Evolutionary conservation across 2,329 filamentous ascomycete genomes (phyloP).

Genomic region (Fusarium protoensiforme): DNA sequence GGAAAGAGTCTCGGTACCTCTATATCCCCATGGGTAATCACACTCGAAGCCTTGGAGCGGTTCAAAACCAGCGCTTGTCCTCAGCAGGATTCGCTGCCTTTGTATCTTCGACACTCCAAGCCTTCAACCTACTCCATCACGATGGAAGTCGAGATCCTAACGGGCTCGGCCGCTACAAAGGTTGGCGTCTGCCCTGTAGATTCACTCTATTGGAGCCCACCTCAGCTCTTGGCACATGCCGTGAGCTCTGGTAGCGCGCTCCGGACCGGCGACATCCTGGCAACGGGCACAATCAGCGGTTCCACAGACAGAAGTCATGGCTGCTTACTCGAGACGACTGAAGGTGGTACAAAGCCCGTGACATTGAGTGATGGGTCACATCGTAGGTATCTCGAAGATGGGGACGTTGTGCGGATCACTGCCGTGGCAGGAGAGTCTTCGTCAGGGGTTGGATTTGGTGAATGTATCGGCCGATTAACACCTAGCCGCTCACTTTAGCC

Average conservation of each 20-base stretch:
- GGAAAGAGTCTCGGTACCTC: conserved; percentile 70
- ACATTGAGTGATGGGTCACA: conserved; percentile 44
- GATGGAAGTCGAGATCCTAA: conserved; percentile 44
- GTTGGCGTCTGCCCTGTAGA: conserved; percentile 9
- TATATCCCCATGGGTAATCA: conserved; percentile 71
- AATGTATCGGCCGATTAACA: conserved; percentile 44
- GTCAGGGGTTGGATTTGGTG: conserved; percentile 55
- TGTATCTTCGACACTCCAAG: conserved; percentile 49
- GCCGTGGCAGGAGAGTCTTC: conserved; percentile 53
- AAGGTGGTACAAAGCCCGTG: conserved; percentile 48
- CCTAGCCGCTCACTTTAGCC: background rate
- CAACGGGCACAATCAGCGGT: conserved; percentile 55
- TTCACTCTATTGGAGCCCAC: conserved; percentile 18
- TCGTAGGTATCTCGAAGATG: conserved; percentile 52
- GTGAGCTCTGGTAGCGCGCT: conserved; percentile 24
- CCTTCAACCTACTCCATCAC: conserved; percentile 50
- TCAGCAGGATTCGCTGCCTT: background rate
- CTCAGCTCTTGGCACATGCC: conserved; percentile 24
- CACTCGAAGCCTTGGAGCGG: conserved; percentile 68
- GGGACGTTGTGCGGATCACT: conserved; percentile 52
- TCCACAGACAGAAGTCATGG: conserved; percentile 48
- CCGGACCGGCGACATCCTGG: conserved; percentile 52
- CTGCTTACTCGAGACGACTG: conserved; percentile 54
- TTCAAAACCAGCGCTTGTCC: conserved; percentile 53
- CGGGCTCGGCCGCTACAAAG: conserved; percentile 5